Base-by-base conservation (phyloP, 768 basidiomycete species). In the Gautieria morchelliformis region DNA sequence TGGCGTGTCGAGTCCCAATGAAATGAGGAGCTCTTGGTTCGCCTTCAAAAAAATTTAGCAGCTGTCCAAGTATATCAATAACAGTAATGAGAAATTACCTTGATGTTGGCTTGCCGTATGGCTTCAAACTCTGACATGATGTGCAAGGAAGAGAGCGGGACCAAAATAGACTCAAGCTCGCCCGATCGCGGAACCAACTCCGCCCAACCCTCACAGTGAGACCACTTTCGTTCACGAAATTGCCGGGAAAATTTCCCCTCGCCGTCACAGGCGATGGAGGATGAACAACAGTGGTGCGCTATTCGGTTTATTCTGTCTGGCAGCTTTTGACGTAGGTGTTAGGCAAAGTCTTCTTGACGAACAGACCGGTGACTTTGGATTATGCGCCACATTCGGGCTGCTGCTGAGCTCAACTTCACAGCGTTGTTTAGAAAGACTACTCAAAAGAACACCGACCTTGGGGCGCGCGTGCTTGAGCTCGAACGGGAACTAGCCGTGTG, bases 401-500 rank as follows among this genome's bases (percentile, higher is more conserved):
- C 9, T 49, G 20, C 27, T 49, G 20, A 49, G 2, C 48, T 17
- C 6, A 4, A 35, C 10, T 15, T n/a, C 27, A 35, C 27, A 49
- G 48, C n/a, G 8, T 24, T 57, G 14, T 57, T 57, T 49, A 14
- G 40, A 8, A 45, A 41, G n/a, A 88, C 85, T 14, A 67, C 86
- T 63, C 78, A 82, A 64, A 78, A 79, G 47, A 85, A 87, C 64
- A 66, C 72, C 46, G 80, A 82, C 61, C 74, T 89, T 19, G 84
- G 87, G 70, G 75, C 72, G 50, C 78, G 82, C 58, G 77, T 88
- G 49, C 72, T 77, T 35, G 84, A 86, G 62, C 75, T 89, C 44
- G 85, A 88, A 66, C 71, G 81, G 42, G 86, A 89, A 69, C 71
- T 87, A 27, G 71, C 74, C 19, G 78, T 84, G 24, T 85, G 84